Conservation (phyloP, 345 rosid species). For the Lenwebbia sp. region DNA sequence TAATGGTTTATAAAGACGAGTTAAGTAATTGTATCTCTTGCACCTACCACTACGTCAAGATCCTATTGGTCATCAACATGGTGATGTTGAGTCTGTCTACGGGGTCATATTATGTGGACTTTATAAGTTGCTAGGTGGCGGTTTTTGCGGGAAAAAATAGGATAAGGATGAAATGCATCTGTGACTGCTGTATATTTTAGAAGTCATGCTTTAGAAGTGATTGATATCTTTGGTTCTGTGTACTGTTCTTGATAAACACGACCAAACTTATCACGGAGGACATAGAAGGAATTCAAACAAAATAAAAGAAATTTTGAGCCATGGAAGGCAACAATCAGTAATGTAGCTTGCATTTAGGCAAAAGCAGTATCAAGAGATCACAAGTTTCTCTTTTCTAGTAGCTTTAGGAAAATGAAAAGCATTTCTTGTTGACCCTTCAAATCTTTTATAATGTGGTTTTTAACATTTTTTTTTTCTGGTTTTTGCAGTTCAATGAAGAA, state of each 20-base stretch:
- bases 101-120: background rate
- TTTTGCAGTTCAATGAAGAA: conserved; percentile 27
- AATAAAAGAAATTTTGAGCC: background rate
- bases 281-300: background rate
- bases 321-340: background rate
- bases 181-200: background rate
- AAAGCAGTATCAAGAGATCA: background rate
- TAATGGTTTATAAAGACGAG: background rate
- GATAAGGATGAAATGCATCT: background rate
- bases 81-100: background rate
- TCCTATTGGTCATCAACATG: background rate
- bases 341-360: background rate
- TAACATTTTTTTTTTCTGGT: background rate
- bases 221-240: background rate
- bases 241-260: background rate
- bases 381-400: background rate
- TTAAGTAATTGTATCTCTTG: background rate
- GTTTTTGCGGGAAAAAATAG: background rate
- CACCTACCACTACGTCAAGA: background rate
- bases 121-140: background rate
- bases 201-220: background rate
- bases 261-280: background rate
- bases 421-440: background rate
- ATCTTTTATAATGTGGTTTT: background rate
- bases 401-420: background rate